Conservation (phyloP, 305 asterid species). For the Ajuga reptans region DNA sequence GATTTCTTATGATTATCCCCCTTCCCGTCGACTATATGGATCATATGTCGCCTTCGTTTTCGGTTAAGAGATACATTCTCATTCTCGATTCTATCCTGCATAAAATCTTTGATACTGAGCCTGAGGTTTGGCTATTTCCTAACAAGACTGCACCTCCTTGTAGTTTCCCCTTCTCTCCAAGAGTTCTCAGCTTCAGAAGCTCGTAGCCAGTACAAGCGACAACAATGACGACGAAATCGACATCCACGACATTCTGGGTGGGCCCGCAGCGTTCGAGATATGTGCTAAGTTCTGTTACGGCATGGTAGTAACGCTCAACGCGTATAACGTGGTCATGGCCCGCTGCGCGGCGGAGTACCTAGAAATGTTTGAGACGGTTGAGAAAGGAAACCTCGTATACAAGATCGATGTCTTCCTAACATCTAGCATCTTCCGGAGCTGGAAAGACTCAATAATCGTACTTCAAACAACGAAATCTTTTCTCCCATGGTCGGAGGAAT, state of each 20-base stretch:
- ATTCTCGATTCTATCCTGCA: background rate
- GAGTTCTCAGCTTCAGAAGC: slow-evolving; percentile 60
- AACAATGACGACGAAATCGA: slow-evolving; percentile 39
- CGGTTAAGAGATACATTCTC: background rate
- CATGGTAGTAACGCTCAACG: slow-evolving; percentile 67
- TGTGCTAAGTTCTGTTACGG: slow-evolving; percentile 82
- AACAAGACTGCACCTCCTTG: slow-evolving; percentile 17
- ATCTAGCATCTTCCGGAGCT: slow-evolving; percentile 69
- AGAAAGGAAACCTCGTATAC: slow-evolving; percentile 68
- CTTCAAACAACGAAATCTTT: slow-evolving; percentile 58
- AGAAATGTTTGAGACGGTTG: slow-evolving; percentile 68
- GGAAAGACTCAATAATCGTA: slow-evolving; percentile 81
- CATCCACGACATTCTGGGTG: slow-evolving; percentile 72
- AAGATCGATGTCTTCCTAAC: slow-evolving; percentile 65
- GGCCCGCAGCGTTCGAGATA: slow-evolving; percentile 71
- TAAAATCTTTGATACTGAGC: background rate
- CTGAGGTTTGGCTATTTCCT: background rate
- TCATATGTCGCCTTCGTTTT: background rate
- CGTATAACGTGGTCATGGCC: slow-evolving; percentile 65
- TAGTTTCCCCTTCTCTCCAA: slow-evolving; percentile 84
- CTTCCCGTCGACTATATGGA: too few relatives aligned
- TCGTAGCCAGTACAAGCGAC: slow-evolving; percentile 29
- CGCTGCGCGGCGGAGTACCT: slow-evolving; percentile 82
- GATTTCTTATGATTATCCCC: background rate
- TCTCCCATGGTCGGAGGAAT: slow-evolving; percentile 64